Conservation (phyloP, 768 basidiomycete genomes). For the Aureoboletus auriporus region DNA sequence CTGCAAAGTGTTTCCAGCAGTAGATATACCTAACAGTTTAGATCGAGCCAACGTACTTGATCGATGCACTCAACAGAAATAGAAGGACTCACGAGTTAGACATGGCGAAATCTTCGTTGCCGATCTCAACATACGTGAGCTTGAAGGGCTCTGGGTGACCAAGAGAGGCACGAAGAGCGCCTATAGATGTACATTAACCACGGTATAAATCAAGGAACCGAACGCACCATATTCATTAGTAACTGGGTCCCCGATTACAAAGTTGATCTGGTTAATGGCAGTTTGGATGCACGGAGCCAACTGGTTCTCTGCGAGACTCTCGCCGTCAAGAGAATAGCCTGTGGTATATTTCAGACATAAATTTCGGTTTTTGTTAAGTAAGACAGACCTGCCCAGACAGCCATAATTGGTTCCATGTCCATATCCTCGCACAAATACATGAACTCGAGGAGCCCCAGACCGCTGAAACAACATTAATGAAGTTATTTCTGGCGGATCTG, state of each 20-base stretch:
- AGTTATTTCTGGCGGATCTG: too few species aligned
- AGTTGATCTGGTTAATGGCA: slow-evolving; percentile 58
- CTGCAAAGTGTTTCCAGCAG: slow-evolving; percentile 48
- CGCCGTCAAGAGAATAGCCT: slow-evolving; percentile 47
- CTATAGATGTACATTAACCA: slow-evolving; percentile 17
- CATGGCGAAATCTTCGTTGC: slow-evolving; percentile 52
- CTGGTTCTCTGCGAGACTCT: slow-evolving; percentile 38
- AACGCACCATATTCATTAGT: slow-evolving; percentile 32
- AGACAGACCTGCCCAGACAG: slow-evolving; percentile 47
- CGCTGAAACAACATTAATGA: slow-evolving; percentile 29
- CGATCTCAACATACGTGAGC: slow-evolving; percentile 46
- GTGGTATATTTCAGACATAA: not conserved
- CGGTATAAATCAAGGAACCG: slow-evolving; percentile 11
- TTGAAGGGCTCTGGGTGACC: slow-evolving; percentile 52
- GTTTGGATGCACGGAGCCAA: slow-evolving; percentile 51
- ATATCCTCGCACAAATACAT: slow-evolving; percentile 52
- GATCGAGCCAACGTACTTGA: not conserved
- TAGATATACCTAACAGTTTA: slow-evolving; percentile 38
- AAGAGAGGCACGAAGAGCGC: slow-evolving; percentile 48
- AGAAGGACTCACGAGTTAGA: slow-evolving; percentile 26
- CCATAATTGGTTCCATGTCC: slow-evolving; percentile 56
- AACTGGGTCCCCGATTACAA: slow-evolving; percentile 50
- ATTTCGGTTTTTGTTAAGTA: not conserved
- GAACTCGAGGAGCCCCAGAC: slow-evolving; percentile 53
- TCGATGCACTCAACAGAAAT: not conserved